Evolutionary conservation across 345 rosid genomes (phyloP), one percentile per base, ranked within the genome.

Genomic region (Linum tenue): DNA sequence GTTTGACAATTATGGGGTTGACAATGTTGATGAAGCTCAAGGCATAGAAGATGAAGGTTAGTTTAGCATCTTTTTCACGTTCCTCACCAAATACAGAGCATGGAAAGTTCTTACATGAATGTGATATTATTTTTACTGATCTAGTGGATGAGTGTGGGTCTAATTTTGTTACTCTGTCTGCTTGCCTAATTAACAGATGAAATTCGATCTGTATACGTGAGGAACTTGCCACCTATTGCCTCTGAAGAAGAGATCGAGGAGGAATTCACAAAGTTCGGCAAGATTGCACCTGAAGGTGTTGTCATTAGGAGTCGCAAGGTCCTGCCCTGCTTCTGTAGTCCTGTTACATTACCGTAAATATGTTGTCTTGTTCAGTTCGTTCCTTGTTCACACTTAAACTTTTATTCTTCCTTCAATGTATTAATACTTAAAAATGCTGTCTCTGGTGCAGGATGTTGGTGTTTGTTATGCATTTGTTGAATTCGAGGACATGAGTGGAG

Each of bases 401-500:
- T 6, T 15, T 55, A 55, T 42, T 3, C 53, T 39, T 35, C 63
- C 14, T 38, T 63, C 31, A 22, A 22, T 16, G 5, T 55, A 5
- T 16, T 50, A 55, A 41, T 44, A 41, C 62, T 39, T 62, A 76
- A 58, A 79, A 63, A 36, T 5, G 11, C 63, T 36, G 57, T 9
- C 7, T 68, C 17, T 2, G 17, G 8, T 75, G 73, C 84, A 87
- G 90, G 90, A 87, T 76, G 78, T 83, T 55, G 94, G 86, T 50
- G 85, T 87, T 55, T 85, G 88, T 71, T 85, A 81, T 71, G 94
- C 90, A 48, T 87, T 87, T 74, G 94, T 87, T 57, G 90, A 87
- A 76, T 85, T 81, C 75, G 88, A 81, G 77, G 90, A 85, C 58
- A 75, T 81, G 80, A 50, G 63, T n/a, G 75, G 86, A 59, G 88